phyloP scores from a whole-genome alignment of 2,329 filamentous ascomycete species.

The Akanthomyces lecanii region DNA sequence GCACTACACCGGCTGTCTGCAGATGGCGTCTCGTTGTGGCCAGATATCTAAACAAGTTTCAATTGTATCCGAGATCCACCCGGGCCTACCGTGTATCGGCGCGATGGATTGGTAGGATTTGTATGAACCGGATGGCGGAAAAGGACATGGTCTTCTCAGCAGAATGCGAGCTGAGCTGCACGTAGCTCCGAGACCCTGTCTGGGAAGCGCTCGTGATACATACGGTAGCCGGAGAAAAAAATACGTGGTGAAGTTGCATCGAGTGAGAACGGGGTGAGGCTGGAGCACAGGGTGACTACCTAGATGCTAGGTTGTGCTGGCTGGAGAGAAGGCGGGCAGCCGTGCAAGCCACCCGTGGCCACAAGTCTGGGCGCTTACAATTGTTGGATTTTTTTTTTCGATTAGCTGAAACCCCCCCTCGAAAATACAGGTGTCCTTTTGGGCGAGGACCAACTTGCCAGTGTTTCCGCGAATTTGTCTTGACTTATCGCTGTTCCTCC shows the following conservation, averaged over 20 bases:
- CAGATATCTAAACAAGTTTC: neutral
- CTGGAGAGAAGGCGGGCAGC: too few species aligned
- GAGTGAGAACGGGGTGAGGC: neutral
- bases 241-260: neutral
- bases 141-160: neutral
- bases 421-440: neutral
- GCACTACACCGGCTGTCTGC: neutral
- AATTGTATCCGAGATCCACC: neutral
- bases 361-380: too few species aligned
- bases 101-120: neutral
- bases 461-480: too few species aligned
- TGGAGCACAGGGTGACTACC: neutral
- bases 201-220: neutral
- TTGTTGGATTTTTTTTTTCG: too few species aligned
- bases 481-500: neutral
- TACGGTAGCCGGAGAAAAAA: neutral
- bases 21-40: neutral
- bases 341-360: too few species aligned
- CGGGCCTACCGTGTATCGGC: neutral
- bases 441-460: neutral
- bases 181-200: neutral
- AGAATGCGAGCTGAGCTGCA: neutral
- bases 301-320: too few species aligned
- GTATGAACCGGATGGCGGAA: neutral
- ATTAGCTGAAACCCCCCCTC: too few species aligned